A percentile compares a stretch with the other conserved stretches of the same genome.
phyloP scores from a whole-genome alignment of 352 stramenopile genomes.

The Phytophthora litchii region DNA sequence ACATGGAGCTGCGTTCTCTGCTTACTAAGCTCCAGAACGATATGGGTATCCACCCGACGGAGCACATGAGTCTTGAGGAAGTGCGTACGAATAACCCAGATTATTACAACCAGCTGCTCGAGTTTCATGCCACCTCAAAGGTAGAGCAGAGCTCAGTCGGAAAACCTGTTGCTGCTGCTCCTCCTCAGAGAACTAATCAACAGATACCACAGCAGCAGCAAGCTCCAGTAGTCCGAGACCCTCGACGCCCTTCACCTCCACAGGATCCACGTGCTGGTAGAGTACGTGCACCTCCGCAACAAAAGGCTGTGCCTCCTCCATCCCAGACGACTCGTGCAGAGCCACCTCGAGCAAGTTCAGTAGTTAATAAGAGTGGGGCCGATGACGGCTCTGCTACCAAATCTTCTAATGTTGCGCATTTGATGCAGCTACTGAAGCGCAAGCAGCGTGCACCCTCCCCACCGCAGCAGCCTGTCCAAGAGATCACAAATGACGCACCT shows the following conservation, averaged over 20 bases:
- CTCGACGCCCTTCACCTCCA: constrained; percentile 42
- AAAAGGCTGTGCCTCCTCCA: constrained; percentile 14
- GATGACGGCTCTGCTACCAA: constrained; percentile 38
- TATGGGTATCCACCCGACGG: constrained; percentile 85
- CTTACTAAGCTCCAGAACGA: constrained; percentile 89
- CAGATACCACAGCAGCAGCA: constrained; percentile 13
- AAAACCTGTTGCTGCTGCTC: constrained; percentile 12
- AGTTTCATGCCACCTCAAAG: constrained; percentile 58
- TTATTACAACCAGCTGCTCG: constrained; percentile 84
- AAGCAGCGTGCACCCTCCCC: constrained; percentile 51
- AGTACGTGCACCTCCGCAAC: constrained; percentile 5
- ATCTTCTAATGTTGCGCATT: constrained; percentile 78
- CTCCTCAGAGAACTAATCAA: constrained; percentile 20
- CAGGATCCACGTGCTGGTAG: constrained; percentile 28
- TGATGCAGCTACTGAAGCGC: constrained; percentile 83
- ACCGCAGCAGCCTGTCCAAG: constrained; percentile 33
- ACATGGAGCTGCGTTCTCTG: constrained; percentile 82
- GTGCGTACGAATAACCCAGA: constrained; percentile 85
- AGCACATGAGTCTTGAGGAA: constrained; percentile 88
- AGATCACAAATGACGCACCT: constrained; percentile 70
- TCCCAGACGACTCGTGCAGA: constrained; percentile 22
- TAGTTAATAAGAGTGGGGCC: constrained; percentile 19
- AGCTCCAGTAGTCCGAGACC: constrained; percentile 29
- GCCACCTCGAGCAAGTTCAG: constrained; percentile 17
- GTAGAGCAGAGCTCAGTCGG: constrained; percentile 18